A percentile compares a stretch with the other conserved stretches of the same genome.
phyloP scores from a whole-genome alignment of 176 grass and related monocot genomes.

The Musa troglodytarum region DNA sequence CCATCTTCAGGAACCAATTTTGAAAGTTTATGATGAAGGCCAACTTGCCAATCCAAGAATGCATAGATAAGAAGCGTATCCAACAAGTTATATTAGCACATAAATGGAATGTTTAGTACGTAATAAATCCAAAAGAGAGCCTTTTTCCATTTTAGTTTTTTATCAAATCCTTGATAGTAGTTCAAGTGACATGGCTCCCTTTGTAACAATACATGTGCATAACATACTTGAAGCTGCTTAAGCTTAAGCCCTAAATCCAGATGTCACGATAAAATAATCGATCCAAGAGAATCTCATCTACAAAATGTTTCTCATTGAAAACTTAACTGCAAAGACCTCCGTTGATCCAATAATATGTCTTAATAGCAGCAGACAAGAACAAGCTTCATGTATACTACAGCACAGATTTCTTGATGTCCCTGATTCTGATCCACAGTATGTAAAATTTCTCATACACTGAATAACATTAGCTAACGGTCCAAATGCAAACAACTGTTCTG shows the following conservation, averaged over 20 bases:
- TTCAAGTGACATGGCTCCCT: neutral
- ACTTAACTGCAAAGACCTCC: constrained; percentile 1
- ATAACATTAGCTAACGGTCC: constrained; percentile 10
- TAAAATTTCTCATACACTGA: constrained; percentile 14
- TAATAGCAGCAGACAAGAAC: constrained; percentile 3
- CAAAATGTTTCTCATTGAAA: neutral
- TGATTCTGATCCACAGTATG: constrained; percentile 5
- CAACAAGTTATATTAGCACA: neutral
- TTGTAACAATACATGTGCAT: neutral
- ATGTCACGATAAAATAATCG: neutral
- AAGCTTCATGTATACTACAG: constrained; percentile 22
- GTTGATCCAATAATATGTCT: constrained; percentile 10
- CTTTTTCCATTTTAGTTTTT: neutral
- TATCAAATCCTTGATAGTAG: neutral
- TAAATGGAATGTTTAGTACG: neutral
- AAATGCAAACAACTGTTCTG: neutral
- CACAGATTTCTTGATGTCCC: constrained; percentile 4
- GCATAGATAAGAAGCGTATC: neutral
- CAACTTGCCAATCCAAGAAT: neutral
- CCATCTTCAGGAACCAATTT: neutral
- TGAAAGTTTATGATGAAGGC: neutral
- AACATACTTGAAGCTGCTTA: constrained; percentile 1
- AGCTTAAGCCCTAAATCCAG: neutral
- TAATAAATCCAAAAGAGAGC: neutral
- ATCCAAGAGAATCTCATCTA: neutral